Percentiles rank a stretch among this genome's conserved stretches.
Conservation (phyloP, 1,284 basidiomycete species). For the Xerocomus minutiporus region DNA sequence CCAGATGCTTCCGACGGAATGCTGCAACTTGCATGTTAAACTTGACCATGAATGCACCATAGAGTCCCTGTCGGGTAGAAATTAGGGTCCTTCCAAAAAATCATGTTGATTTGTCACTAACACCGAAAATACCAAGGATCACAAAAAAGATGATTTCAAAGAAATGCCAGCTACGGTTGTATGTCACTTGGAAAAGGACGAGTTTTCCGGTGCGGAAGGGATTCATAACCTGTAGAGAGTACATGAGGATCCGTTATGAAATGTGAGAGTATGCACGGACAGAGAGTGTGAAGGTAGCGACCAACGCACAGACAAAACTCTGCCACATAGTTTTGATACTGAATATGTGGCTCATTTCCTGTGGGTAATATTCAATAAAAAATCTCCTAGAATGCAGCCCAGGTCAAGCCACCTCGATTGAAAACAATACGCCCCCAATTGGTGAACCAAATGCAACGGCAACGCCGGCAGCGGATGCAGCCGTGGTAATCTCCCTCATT, state of each 20-base stretch:
- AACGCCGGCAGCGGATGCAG: constrained; percentile 94
- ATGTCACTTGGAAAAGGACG: constrained; percentile 96
- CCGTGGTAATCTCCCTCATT: constrained; percentile 93
- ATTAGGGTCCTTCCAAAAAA: constrained; percentile 6
- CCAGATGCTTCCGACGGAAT: constrained; percentile 88
- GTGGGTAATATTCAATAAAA: constrained; percentile 7
- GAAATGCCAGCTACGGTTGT: constrained; percentile 98
- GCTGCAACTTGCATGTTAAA: constrained; percentile 94
- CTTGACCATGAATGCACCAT: constrained; percentile 95
- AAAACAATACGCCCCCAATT: constrained; percentile 95
- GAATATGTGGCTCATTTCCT: constrained; percentile 98
- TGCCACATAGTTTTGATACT: constrained; percentile 98
- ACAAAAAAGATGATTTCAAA: constrained; percentile 98
- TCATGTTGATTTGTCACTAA: constrained; percentile 36
- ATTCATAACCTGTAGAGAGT: constrained; percentile 77
- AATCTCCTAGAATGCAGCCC: background rate
- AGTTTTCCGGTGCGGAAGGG: constrained; percentile 98
- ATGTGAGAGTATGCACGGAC: constrained; percentile 46
- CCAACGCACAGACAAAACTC: constrained; percentile 94
- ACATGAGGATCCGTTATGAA: constrained; percentile 16
- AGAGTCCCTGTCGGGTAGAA: constrained; percentile 67
- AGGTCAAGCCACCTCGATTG: constrained; percentile 56
- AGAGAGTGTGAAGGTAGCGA: constrained; percentile 93
- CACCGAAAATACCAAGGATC: constrained; percentile 93
- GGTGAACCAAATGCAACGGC: constrained; percentile 97